Percentiles rank a stretch among this genome's conserved stretches.
These are phyloP conservation scores for Exophiala mesophila DNA, from an alignment of 2,329 filamentous ascomycete genomes.

Conservation along the genomic window DNA sequence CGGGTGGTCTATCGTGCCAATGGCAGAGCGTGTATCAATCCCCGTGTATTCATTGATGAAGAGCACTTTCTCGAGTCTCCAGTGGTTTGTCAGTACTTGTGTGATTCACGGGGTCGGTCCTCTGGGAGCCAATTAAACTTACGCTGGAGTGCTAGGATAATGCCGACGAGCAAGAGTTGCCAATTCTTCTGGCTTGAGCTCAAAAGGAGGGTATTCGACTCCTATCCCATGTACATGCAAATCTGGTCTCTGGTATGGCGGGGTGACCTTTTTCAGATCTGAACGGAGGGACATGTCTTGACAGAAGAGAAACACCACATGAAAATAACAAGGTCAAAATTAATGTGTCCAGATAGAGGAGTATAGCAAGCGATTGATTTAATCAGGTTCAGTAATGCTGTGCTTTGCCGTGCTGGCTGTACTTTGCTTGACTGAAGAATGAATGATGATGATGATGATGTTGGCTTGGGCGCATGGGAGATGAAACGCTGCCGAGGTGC, in stretches of 20 bases:
- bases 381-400: too few species aligned
- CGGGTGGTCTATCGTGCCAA: constrained; percentile 58
- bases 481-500: background rate
- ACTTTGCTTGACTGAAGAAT: background rate
- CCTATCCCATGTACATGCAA: constrained; percentile 56
- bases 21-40: constrained; percentile 58
- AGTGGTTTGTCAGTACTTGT: too few species aligned
- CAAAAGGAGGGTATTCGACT: constrained; percentile 56
- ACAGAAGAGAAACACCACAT: background rate
- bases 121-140: too few species aligned
- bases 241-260: constrained; percentile 38
- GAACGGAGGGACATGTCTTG: background rate
- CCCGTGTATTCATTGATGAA: constrained; percentile 61
- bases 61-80: constrained; percentile 59
- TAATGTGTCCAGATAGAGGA: too few species aligned
- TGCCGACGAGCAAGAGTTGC: constrained; percentile 51
- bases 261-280: constrained; percentile 22
- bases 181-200: constrained; percentile 48
- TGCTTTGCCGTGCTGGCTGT: too few species aligned
- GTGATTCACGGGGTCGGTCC: too few species aligned
- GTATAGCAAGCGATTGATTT: too few species aligned
- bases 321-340: too few species aligned
- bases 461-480: background rate
- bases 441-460: too few species aligned
- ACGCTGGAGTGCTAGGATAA: constrained; percentile 58